Evolutionary conservation across 2,329 filamentous ascomycete species (phyloP), one percentile per base, ranked within the genome.

Genomic region (Didymella segeticola): DNA sequence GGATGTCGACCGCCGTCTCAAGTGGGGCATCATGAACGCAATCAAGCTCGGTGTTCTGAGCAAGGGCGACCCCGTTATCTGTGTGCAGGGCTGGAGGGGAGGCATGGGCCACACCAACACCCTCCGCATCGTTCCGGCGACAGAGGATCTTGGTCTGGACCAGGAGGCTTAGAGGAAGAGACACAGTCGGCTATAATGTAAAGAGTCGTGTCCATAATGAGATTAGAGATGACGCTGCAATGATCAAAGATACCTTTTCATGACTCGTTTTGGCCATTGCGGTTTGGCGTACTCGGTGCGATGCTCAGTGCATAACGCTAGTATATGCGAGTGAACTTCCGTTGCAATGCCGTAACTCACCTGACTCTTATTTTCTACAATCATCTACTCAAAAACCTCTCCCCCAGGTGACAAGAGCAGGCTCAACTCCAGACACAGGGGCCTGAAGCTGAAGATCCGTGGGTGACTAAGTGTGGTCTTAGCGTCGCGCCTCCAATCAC

Each of bases 1-100:
- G 83, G 93, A 99, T 79, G 95, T 99, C 68, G 95, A 99, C 80
- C 87, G 88, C 76, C 91, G 95, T 74, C 91, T 99, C 78, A 96
- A 93, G 85, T 99, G 93, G 93, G 95, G 91, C 76, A 91, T 99
- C 76, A 82, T 85, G 75, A 86, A 92, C 75, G 95, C 91, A 67
- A 86, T 96, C 71, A 86, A 89, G 78, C 89, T 99, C 60, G 86
- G 87, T 67, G 85, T 93, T 42, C 80, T 96, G 59, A 83, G 80
- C 72, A 80, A 86, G 72, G 89, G 87, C 62, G 90, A 92, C 72
- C 85, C 86, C 26, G 86, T 95, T 50, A 85, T 95, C 58, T 91
- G 92, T 65, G 90, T 96, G 31, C 91, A 96, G 79, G 90, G 90
- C 79, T 96, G 90, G 90, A 89, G 91, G 81, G 91, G 91, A 70